A percentile compares a stretch with the other conserved stretches of the same genome.
phyloP scores from a whole-genome alignment of 2,329 filamentous ascomycete species.

The Orbilia blumenaviensis region DNA sequence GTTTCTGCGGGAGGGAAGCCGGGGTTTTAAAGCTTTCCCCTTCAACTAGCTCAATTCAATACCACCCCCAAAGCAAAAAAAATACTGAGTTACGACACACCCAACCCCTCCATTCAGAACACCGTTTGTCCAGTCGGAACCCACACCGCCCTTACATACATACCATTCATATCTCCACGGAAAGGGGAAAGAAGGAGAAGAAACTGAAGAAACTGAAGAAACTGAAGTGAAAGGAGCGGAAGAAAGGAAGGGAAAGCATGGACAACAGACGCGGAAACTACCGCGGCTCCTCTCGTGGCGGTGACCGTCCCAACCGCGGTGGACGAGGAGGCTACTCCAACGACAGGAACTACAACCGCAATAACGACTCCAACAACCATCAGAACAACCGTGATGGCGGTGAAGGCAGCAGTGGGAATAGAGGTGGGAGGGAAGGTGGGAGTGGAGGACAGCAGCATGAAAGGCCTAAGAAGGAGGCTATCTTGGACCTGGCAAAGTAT shows the following conservation, averaged over 20 bases:
- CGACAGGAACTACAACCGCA: slow-evolving; percentile 59
- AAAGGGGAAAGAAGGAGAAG: slow-evolving; percentile 16
- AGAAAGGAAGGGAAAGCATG: slow-evolving; percentile 40
- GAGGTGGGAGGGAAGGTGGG: slow-evolving; percentile 62
- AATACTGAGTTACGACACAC: background rate
- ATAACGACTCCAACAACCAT: slow-evolving; percentile 60
- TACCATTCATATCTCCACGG: slow-evolving; percentile 6
- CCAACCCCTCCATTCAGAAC: slow-evolving; percentile 11
- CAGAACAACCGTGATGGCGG: slow-evolving; percentile 64
- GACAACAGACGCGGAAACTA: slow-evolving; percentile 55
- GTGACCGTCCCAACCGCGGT: slow-evolving; percentile 60
- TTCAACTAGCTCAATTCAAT: no score
- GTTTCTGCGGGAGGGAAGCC: no score
- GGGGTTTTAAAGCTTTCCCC: slow-evolving; percentile 32
- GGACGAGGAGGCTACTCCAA: slow-evolving; percentile 63
- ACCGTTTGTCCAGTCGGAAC: background rate
- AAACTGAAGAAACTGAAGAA: no score
- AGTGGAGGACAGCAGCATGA: slow-evolving; percentile 69
- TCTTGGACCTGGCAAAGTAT: slow-evolving; percentile 92
- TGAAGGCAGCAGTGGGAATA: slow-evolving; percentile 35
- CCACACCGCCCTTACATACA: background rate
- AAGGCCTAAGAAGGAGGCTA: slow-evolving; percentile 97
- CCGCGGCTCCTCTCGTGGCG: slow-evolving; percentile 39
- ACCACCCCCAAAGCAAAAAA: no score
- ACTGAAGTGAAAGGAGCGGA: no score